Evolutionary conservation across 257 asterid species (phyloP), one percentile per base, ranked within the genome.

Genomic region (Nicotiana benthamiana): DNA sequence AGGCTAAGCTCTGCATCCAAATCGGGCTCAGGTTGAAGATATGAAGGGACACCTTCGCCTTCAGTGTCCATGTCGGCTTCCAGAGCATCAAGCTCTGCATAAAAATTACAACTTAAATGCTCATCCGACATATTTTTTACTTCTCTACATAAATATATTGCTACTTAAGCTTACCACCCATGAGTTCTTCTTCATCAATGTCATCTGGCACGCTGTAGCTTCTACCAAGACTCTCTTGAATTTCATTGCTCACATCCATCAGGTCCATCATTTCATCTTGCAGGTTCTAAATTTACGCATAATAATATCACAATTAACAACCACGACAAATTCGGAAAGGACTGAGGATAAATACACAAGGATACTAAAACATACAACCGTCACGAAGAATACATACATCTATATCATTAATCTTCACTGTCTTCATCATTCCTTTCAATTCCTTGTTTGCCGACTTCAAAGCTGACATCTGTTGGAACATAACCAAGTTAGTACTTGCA

Each of bases 201-300:
- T 96, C 98, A 87, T 96, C 97, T 54, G 99, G 98, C 4, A 96
- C 95, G 79, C 80, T 91, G 82, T 96, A 96, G 92, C 97, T 96
- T 88, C 98, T 88, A 67, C 99, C 98, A 78, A 96, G 99, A 56
- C 97, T 85, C 84, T 96, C 98, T 85, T 96, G 99, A 85, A 96
- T 92, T 89, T 96, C 99, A 80, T 85, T 90, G 87, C 99, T 96
- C 84, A 92, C 97, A 84, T 94, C 99, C 99, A 96, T 96, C 83
- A 96, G 91, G 91, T 94, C 98, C 97, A 96, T 83, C 98, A 96
- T 94, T 85, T 96, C 97, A 87, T 96, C 99, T 94, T 96, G 99
- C 82, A 96, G 86, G 84, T 87, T 94, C 99, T 96, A 85, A 5
- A 15, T 51, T 64, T 59, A 40, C 36, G 11, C 68, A 75, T 32